Evolutionary conservation across 2,329 filamentous ascomycete species (phyloP).

Genomic region (Arthrobotrys iridis): DNA sequence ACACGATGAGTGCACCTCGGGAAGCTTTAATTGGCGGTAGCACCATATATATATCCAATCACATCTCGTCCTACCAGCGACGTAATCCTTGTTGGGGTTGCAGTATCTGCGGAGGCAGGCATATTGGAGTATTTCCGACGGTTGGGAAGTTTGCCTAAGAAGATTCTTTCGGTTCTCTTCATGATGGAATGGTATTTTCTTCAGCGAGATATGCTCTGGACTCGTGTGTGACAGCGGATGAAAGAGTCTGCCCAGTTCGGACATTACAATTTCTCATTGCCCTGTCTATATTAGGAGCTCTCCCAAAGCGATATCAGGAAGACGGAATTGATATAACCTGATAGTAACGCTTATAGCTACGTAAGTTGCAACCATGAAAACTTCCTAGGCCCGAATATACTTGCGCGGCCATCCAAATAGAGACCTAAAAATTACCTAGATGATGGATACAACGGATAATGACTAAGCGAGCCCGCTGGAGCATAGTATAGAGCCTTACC

Average conservation of each 20-base stretch:
- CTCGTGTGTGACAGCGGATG: not conserved
- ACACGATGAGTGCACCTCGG: not conserved
- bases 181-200: not conserved
- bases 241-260: no score
- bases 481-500: not conserved
- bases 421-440: not conserved
- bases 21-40: constrained; percentile 34
- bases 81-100: constrained; percentile 41
- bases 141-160: constrained; percentile 8
- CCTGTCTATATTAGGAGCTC: constrained; percentile 14
- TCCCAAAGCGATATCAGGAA: not conserved
- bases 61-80: constrained; percentile 43
- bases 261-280: constrained; percentile 1
- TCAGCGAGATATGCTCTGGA: not conserved
- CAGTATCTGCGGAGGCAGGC: constrained; percentile 15
- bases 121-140: constrained; percentile 11
- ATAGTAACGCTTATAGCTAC: not conserved
- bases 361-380: not conserved
- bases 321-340: not conserved
- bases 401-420: not conserved
- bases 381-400: not conserved
- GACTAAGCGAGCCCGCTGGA: not conserved
- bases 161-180: not conserved
- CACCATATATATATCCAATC: constrained; percentile 35
- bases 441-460: not conserved